Evolutionary conservation across 441 rosid species (phyloP).

Genomic region (Sinapis alba): DNA sequence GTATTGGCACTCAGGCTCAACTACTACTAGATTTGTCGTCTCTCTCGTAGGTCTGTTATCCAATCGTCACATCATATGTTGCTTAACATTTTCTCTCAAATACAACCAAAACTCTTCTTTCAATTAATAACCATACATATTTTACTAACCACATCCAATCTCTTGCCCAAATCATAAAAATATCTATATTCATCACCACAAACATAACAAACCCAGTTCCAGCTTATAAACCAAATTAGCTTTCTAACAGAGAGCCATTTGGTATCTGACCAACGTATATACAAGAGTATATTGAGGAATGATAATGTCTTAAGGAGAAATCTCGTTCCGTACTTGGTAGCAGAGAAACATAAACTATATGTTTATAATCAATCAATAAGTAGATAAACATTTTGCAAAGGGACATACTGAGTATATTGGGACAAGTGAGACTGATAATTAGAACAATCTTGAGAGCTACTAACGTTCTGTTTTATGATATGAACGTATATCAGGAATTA

Average conservation of each 20-base stretch:
- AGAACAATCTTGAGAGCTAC: slow-evolving; percentile 10
- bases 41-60: not conserved
- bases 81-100: not conserved
- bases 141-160: not conserved
- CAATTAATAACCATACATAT: not conserved
- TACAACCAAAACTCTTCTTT: not conserved
- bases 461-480: not conserved
- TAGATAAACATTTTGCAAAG: not conserved
- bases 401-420: not conserved
- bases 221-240: not conserved
- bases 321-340: not conserved
- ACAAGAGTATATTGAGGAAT: not conserved
- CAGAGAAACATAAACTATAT: not conserved
- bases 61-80: not conserved
- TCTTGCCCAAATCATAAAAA: slow-evolving; percentile 4
- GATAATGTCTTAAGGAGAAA: too few relatives aligned
- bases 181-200: not conserved
- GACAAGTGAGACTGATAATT: not conserved
- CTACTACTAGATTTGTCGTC: not conserved
- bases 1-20: not conserved
- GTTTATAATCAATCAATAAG: not conserved
- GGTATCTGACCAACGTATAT: not conserved
- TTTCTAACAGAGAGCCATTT: slow-evolving; percentile 1
- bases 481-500: slow-evolving; percentile 1
- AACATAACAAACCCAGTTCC: not conserved